Percentiles rank a stretch among this genome's conserved stretches.
These are phyloP conservation scores for Periconia sp. DNA, from an alignment of 2,329 filamentous ascomycete genomes.

Conservation along the genomic window DNA sequence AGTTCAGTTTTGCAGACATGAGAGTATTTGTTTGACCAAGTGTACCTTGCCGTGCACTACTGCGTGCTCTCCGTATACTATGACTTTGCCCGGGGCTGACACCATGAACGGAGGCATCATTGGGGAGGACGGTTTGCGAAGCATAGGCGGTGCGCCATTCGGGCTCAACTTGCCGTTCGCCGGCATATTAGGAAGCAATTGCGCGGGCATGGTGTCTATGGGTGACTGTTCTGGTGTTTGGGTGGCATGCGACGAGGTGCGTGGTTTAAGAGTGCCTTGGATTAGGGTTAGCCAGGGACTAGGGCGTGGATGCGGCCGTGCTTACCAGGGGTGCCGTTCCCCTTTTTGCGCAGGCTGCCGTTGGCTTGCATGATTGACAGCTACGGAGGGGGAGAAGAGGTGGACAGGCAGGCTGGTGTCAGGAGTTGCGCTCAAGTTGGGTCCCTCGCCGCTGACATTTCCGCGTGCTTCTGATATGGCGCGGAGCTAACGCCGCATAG, in stretches of 20 bases:
- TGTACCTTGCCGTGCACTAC: slow-evolving; percentile 94
- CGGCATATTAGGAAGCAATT: slow-evolving; percentile 30
- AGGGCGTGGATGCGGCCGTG: background rate
- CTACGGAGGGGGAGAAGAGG: background rate
- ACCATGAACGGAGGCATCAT: slow-evolving; percentile 94
- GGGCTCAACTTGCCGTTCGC: slow-evolving; percentile 14
- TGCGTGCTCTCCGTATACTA: slow-evolving; percentile 96
- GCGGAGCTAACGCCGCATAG: slow-evolving; percentile 1
- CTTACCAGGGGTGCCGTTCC: slow-evolving; percentile 30
- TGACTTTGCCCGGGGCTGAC: slow-evolving; percentile 96
- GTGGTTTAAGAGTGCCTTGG: slow-evolving; percentile 23
- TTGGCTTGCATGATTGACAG: slow-evolving; percentile 28
- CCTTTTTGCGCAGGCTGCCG: slow-evolving; percentile 30
- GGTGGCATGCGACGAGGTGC: slow-evolving; percentile 30
- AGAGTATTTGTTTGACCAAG: too few species aligned
- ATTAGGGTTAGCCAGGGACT: background rate
- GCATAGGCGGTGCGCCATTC: slow-evolving; percentile 25
- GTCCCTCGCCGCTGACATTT: slow-evolving; percentile 4
- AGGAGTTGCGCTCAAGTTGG: slow-evolving; percentile 5
- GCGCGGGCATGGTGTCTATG: slow-evolving; percentile 34
- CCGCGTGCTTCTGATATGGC: slow-evolving; percentile 8
- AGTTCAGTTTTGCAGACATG: background rate
- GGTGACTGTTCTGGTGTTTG: slow-evolving; percentile 36
- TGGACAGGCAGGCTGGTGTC: too few species aligned
- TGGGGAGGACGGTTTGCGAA: slow-evolving; percentile 56